Conservation (phyloP, 2,329 filamentous ascomycete genomes). For the Colletotrichum sp. region DNA sequence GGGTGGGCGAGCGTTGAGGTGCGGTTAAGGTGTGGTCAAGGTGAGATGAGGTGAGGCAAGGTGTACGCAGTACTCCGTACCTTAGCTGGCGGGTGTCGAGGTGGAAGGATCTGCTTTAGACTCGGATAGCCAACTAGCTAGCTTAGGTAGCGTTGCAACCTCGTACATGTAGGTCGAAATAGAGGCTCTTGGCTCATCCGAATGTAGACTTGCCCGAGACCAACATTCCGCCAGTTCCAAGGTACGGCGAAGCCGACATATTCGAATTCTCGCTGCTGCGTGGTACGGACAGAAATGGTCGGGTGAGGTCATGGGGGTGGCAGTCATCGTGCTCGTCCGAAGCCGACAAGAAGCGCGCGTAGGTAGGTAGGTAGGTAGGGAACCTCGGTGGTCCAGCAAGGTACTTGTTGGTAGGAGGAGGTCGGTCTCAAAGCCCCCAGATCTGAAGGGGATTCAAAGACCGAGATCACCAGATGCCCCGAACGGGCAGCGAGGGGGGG, state of each 20-base stretch:
- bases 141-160: background rate
- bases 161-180: background rate
- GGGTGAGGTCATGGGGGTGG: background rate
- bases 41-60: conserved; percentile 4
- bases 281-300: background rate
- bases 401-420: background rate
- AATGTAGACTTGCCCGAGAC: background rate
- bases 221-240: background rate
- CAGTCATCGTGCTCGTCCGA: background rate
- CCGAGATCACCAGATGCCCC: background rate
- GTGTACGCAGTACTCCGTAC: background rate
- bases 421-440: background rate
- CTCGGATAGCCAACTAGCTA: background rate
- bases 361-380: background rate
- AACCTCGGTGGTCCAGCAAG: background rate
- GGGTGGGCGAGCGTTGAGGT: background rate
- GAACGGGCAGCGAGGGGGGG: background rate
- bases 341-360: background rate
- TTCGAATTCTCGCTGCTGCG: background rate
- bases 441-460: background rate
- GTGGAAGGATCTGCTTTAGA: background rate
- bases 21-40: background rate
- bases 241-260: background rate
- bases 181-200: background rate
- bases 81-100: background rate